Evolutionary conservation across 352 stramenopile genomes (phyloP).

Genomic region (Phytophthora quininea): DNA sequence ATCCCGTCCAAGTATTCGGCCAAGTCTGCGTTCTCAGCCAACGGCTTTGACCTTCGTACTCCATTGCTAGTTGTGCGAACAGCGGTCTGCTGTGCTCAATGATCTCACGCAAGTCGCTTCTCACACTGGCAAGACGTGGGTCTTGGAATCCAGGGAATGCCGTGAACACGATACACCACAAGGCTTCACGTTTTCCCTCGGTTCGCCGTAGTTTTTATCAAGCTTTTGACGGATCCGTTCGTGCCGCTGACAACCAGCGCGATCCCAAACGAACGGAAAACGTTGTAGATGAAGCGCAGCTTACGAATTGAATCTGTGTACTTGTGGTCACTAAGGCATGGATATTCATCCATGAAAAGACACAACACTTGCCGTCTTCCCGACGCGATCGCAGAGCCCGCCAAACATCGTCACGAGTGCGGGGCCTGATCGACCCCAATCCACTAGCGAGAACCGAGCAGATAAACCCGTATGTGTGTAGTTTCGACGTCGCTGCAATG

Average conservation of each 20-base stretch:
- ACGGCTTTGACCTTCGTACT: neutral
- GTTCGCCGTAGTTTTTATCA: neutral
- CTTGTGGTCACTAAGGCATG: too few species aligned
- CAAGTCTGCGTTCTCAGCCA: neutral
- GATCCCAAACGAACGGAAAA: conserved; percentile 3
- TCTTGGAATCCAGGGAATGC: neutral
- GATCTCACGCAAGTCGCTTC: neutral
- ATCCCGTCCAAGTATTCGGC: neutral
- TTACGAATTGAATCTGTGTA: too few species aligned
- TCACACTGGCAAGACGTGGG: neutral
- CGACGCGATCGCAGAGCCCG: too few species aligned
- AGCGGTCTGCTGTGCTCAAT: neutral
- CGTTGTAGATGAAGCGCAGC: neutral
- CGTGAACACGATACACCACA: neutral
- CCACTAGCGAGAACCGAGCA: too few species aligned
- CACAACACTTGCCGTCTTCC: too few species aligned
- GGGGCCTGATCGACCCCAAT: too few species aligned
- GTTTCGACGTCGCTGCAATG: too few species aligned
- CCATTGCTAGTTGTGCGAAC: neutral
- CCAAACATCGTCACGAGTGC: too few species aligned
- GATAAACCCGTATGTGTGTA: too few species aligned
- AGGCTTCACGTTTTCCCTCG: neutral
- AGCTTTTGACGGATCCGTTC: neutral
- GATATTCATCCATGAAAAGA: too few species aligned
- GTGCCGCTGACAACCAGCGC: neutral